Conservation (phyloP, 805 yeast species). For the Metschnikowia henanensis region DNA sequence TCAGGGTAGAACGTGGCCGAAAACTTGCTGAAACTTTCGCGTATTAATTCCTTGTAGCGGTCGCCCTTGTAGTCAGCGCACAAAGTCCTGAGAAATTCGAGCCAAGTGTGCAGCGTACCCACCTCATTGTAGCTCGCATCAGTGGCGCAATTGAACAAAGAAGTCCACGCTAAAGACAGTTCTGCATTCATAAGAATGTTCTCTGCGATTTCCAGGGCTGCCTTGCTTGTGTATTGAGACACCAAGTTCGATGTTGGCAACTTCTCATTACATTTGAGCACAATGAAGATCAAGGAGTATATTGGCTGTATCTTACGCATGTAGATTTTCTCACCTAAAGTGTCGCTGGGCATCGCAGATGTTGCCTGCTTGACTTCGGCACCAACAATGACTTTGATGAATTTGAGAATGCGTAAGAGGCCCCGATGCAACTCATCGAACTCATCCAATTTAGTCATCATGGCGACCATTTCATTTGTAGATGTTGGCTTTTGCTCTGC, state of each 20-base stretch:
- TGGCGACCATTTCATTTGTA: conserved; percentile 2
- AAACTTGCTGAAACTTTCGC: conserved; percentile 21
- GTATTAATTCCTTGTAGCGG: conserved; percentile 21
- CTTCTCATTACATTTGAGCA: conserved; percentile 8
- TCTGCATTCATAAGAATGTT: conserved; percentile 1
- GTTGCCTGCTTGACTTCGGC: conserved; percentile 7
- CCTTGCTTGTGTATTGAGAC: neutral
- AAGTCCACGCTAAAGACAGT: conserved; percentile 26
- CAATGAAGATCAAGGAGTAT: conserved; percentile 11
- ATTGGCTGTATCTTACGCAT: conserved; percentile 13
- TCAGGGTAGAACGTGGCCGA: neutral
- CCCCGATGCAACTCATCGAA: conserved; percentile 13
- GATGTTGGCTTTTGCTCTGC: conserved; percentile 10
- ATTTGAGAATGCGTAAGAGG: conserved; percentile 8
- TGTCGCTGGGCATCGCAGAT: neutral
- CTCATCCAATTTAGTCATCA: conserved; percentile 12
- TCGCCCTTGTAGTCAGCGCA: conserved; percentile 9
- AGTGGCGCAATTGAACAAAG: conserved; percentile 29
- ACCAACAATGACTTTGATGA: conserved; percentile 1
- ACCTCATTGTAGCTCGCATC: conserved; percentile 33
- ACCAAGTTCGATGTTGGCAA: conserved; percentile 1
- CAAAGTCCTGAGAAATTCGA: conserved; percentile 21
- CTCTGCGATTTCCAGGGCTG: neutral
- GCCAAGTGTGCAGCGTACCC: conserved; percentile 20
- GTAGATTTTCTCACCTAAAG: conserved; percentile 11